These are phyloP conservation scores for Cerrena zonata DNA, from an alignment of 1,284 basidiomycete genomes.

Conservation along the genomic window DNA sequence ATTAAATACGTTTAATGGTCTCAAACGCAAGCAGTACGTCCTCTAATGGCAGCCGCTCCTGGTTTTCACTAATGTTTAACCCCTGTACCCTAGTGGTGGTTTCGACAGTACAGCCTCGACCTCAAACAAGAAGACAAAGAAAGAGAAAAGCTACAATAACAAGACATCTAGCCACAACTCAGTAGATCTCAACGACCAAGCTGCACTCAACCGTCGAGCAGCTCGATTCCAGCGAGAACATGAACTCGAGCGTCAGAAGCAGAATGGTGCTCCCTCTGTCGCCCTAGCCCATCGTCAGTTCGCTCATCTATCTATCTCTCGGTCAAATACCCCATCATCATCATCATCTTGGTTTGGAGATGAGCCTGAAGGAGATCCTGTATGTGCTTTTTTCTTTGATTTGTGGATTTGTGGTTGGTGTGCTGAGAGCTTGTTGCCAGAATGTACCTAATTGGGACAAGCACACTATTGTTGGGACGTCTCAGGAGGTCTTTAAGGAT, in stretches of 20 bases:
- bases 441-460: slow-evolving; percentile 97
- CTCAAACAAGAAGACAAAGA: slow-evolving; percentile 62
- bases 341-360: slow-evolving; percentile 47
- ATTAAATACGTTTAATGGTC: slow-evolving; percentile 33
- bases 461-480: slow-evolving; percentile 90
- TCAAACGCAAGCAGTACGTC: slow-evolving; percentile 67
- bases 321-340: slow-evolving; percentile 44
- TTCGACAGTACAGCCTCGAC: no score
- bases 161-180: slow-evolving; percentile 39
- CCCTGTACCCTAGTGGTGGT: no score
- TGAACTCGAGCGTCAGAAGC: slow-evolving; percentile 70
- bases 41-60: slow-evolving; percentile 1
- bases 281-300: slow-evolving; percentile 37
- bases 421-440: slow-evolving; percentile 35
- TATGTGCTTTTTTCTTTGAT: slow-evolving; percentile 32
- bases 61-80: not conserved
- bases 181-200: slow-evolving; percentile 58
- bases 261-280: slow-evolving; percentile 33
- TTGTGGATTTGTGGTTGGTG: slow-evolving; percentile 7
- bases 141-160: slow-evolving; percentile 40
- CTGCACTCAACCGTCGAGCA: slow-evolving; percentile 63
- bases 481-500: slow-evolving; percentile 86
- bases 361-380: slow-evolving; percentile 66
- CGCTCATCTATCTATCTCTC: slow-evolving; percentile 47
- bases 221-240: slow-evolving; percentile 78